Conservation (phyloP, 1,284 basidiomycete genomes). For the Rhodotorula sp. region DNA sequence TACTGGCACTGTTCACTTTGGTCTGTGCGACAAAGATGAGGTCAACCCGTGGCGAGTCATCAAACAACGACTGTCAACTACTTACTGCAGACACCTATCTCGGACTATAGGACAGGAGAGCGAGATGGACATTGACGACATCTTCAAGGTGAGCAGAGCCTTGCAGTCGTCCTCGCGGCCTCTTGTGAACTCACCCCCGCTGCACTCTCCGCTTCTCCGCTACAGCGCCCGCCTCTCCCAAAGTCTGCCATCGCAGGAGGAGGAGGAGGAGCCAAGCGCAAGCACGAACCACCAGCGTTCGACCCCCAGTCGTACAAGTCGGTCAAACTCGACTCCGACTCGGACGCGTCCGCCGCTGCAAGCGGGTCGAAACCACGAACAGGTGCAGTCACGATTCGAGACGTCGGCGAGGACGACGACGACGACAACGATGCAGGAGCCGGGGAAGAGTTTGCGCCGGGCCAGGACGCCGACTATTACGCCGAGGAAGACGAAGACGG, state of each 20-base stretch:
- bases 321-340: constrained; percentile 46
- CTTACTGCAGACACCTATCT: too few relatives aligned
- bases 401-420: constrained; percentile 51
- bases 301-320: constrained; percentile 32
- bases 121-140: constrained; percentile 38
- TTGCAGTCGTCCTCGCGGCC: fast-evolving
- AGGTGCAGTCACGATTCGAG: constrained; percentile 45
- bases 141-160: constrained; percentile 27
- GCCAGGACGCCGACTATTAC: constrained; percentile 83
- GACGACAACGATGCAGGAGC: constrained; percentile 41
- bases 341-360: constrained; percentile 36
- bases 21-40: too few relatives aligned
- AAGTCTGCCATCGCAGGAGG: constrained; percentile 11
- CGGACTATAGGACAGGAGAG: too few relatives aligned
- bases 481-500: constrained; percentile 87
- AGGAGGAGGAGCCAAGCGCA: constrained; percentile 27
- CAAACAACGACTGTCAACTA: too few relatives aligned
- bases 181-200: neutral
- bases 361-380: neutral
- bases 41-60: too few relatives aligned
- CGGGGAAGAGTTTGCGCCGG: constrained; percentile 51
- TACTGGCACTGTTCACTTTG: too few relatives aligned
- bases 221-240: constrained; percentile 35
- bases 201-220: neutral
- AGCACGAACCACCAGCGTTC: constrained; percentile 21